Base-by-base conservation (phyloP, 148 eudicot species). In the Spergularia marina region DNA sequence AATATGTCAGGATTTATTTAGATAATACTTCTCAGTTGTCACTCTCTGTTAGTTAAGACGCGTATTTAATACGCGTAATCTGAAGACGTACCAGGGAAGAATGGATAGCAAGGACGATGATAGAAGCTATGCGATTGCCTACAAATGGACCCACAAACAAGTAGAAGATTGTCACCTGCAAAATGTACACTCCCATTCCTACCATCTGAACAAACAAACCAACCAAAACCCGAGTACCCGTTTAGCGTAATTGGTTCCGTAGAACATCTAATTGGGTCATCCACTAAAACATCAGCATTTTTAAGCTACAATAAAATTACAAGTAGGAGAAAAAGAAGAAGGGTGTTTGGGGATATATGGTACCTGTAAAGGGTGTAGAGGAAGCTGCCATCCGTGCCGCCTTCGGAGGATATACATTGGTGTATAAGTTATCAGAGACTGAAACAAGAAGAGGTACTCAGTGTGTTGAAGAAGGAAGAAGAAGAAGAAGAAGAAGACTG, bases 371-470 rank as follows among this genome's bases (percentile, higher is more conserved):
- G 94, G 94, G 70, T 93, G 96, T 63, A 93, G 92, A 69, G 98
- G 96, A 49, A 83, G 94, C 77, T 93, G 94, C 98, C 98, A 93
- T 52, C 98, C 98, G 87, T 93, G 94, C 78, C 94, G 89, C 69
- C 53, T 10, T 16, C 12, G 34, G 6, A 12, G 6, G 4, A 25
- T 12, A 5, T 12, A 25, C 40, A 25, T 16, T 54, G 16, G 16
- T 4, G 15, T 4, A 7, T 54, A 12, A 54, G 15, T 4, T 4
- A 4, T 12, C 6, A 15, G n/a, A 54, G 13, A 7, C 57, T 54
- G 16, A 54, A 7, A 54, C 13, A 12, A 17, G 1, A 30, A 0
- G 49, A 9, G 7, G 49, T 44, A 9, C 9, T 44, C 8, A 23
- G 25, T 23, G 25, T 44, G 49, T 6, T 44, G 49, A 6, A 44